These are phyloP conservation scores for Hura crepitans DNA, from an alignment of 441 rosid species.

Conservation along the genomic window DNA sequence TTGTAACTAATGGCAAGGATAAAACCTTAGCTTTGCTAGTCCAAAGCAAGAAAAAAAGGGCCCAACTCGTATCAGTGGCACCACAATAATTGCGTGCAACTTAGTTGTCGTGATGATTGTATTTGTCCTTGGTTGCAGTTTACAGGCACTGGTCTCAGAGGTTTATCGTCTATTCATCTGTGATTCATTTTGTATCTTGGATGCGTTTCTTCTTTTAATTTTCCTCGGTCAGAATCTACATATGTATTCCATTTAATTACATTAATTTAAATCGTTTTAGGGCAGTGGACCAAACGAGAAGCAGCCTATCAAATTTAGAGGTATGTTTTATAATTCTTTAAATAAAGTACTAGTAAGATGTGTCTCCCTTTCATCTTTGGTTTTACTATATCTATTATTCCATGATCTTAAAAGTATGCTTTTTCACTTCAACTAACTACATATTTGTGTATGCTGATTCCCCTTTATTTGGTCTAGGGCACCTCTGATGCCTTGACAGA, in stretches of 20 bases:
- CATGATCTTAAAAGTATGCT: background rate
- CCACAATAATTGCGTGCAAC: slow-evolving; percentile 49
- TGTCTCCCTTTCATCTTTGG: background rate
- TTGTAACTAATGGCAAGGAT: slow-evolving; percentile 66
- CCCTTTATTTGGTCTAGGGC: slow-evolving; percentile 36
- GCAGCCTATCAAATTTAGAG: slow-evolving; percentile 40
- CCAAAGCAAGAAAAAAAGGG: slow-evolving; percentile 86
- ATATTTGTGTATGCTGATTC: slow-evolving; percentile 15
- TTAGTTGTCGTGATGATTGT: slow-evolving; percentile 46
- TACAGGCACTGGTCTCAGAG: slow-evolving; percentile 67
- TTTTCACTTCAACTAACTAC: background rate
- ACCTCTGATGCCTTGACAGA: slow-evolving; percentile 31
- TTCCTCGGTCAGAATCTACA: slow-evolving; percentile 6
- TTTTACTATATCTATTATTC: background rate
- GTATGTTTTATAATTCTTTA: slow-evolving; percentile 25
- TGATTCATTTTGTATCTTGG: background rate
- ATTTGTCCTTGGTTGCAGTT: slow-evolving; percentile 48
- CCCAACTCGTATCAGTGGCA: slow-evolving; percentile 56
- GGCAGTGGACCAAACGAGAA: slow-evolving; percentile 40
- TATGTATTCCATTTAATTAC: slow-evolving; percentile 7
- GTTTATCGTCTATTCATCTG: slow-evolving; percentile 32
- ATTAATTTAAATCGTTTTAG: slow-evolving; percentile 35
- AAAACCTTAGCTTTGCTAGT: slow-evolving; percentile 76
- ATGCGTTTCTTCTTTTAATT: background rate
- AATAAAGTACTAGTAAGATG: background rate